Evolutionary conservation across 805 yeast genomes (phyloP).

Genomic region (Tetrapisispora phaffii): DNA sequence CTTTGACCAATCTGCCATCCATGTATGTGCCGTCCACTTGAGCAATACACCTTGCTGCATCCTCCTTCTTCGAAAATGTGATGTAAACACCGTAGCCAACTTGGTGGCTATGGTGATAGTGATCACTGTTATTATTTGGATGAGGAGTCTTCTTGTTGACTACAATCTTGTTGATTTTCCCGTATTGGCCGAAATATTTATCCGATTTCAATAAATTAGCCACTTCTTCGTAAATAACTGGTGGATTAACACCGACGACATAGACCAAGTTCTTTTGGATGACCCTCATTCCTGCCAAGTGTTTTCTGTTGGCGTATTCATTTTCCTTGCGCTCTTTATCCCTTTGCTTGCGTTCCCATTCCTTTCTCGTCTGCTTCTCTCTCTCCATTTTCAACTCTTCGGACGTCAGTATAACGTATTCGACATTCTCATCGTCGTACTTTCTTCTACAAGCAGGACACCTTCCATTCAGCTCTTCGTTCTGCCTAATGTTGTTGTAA

Average conservation of each 20-base stretch:
- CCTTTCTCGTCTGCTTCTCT: slow-evolving; percentile 67
- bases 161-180: slow-evolving; percentile 87
- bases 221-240: slow-evolving; percentile 71
- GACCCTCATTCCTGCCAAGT: slow-evolving; percentile 94
- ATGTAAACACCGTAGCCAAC: slow-evolving; percentile 93
- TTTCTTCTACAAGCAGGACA: slow-evolving; percentile 97
- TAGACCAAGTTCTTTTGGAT: slow-evolving; percentile 94
- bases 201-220: slow-evolving; percentile 77
- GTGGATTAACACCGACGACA: slow-evolving; percentile 82
- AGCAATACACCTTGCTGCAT: slow-evolving; percentile 85
- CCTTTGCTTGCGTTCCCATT: slow-evolving; percentile 69
- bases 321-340: slow-evolving; percentile 90
- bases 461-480: slow-evolving; percentile 88
- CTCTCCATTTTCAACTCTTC: slow-evolving; percentile 82
- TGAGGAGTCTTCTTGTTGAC: slow-evolving; percentile 65
- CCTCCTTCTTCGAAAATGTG: slow-evolving; percentile 86
- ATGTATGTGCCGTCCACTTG: slow-evolving; percentile 87
- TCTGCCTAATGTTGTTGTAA: slow-evolving; percentile 89
- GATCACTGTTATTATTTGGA: slow-evolving; percentile 18
- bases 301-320: slow-evolving; percentile 72
- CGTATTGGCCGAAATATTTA: slow-evolving; percentile 96
- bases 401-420: slow-evolving; percentile 69
- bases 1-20: slow-evolving; percentile 82
- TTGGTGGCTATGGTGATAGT: slow-evolving; percentile 28
- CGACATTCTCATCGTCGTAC: slow-evolving; percentile 88